Conservation (phyloP, 106 monocot species). For the Dactylorhiza incarnata region DNA sequence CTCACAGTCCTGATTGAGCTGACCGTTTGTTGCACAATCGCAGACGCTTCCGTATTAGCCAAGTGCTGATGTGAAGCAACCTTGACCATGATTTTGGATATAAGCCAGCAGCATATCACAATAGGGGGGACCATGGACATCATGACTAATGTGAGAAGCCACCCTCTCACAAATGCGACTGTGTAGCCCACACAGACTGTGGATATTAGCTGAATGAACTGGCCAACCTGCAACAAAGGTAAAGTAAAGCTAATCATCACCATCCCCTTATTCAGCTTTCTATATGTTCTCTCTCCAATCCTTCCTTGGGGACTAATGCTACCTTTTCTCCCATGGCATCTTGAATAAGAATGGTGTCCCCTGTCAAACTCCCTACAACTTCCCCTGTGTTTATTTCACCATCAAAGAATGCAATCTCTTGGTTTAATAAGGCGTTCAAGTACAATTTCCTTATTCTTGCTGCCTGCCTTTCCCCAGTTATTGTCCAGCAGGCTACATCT, state of each 20-base stretch:
- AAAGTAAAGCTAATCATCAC: background rate
- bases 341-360: constrained; percentile 64
- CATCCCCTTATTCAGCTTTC: background rate
- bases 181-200: constrained; percentile 24
- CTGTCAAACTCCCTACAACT: constrained; percentile 59
- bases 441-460: constrained; percentile 61
- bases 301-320: too few species aligned
- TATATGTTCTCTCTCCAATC: too few species aligned
- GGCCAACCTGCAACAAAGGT: constrained; percentile 19
- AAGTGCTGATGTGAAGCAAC: constrained; percentile 18
- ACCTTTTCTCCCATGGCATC: constrained; percentile 78
- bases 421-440: constrained; percentile 51
- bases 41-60: constrained; percentile 21
- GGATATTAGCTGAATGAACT: constrained; percentile 25
- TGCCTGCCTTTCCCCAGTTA: constrained; percentile 62
- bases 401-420: constrained; percentile 73
- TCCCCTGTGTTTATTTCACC: constrained; percentile 64
- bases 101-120: constrained; percentile 8
- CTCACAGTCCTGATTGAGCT: constrained; percentile 39
- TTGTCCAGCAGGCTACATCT: constrained; percentile 74
- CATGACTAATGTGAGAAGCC: constrained; percentile 35
- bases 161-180: constrained; percentile 31
- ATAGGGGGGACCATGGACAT: constrained; percentile 20
- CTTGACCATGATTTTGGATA: constrained; percentile 12
- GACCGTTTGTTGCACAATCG: constrained; percentile 26